Percentiles rank a stretch among this genome's conserved stretches.
Evolutionary conservation across 2,329 filamentous ascomycete genomes (phyloP).

Genomic region (Fusarium fracticaudum): DNA sequence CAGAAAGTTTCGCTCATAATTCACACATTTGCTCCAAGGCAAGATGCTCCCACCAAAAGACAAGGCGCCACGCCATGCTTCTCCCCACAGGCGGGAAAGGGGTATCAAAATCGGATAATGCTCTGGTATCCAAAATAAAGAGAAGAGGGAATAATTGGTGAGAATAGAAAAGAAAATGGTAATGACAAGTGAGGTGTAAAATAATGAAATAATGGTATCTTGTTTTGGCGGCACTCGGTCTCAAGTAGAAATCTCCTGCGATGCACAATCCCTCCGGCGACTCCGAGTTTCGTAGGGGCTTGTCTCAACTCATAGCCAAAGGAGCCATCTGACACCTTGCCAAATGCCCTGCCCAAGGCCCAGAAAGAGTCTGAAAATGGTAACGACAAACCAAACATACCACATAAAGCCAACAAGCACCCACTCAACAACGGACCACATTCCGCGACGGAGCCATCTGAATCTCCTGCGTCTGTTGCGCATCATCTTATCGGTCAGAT

Average conservation of each 20-base stretch:
- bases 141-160: background rate
- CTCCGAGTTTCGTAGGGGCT: background rate
- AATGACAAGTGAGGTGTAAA: background rate
- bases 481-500: constrained; percentile 81
- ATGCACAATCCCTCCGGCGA: background rate
- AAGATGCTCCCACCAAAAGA: constrained; percentile 33
- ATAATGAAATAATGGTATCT: background rate
- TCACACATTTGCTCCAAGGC: constrained; percentile 33
- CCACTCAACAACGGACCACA: constrained; percentile 90
- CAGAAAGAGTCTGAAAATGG: constrained; percentile 73
- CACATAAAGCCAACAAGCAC: constrained; percentile 88
- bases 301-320: constrained; percentile 71
- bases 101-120: constrained; percentile 40
- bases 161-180: background rate
- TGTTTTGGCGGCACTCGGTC: background rate
- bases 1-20: background rate
- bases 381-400: constrained; percentile 92
- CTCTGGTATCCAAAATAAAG: constrained; percentile 13
- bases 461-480: constrained; percentile 73
- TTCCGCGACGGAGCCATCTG: constrained; percentile 77
- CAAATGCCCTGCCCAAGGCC: constrained; percentile 69
- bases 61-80: constrained; percentile 37
- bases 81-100: constrained; percentile 26
- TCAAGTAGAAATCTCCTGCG: constrained; percentile 14
- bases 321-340: constrained; percentile 76